Conservation (phyloP, 257 asterid genomes). For the Anisodus acutangulus region DNA sequence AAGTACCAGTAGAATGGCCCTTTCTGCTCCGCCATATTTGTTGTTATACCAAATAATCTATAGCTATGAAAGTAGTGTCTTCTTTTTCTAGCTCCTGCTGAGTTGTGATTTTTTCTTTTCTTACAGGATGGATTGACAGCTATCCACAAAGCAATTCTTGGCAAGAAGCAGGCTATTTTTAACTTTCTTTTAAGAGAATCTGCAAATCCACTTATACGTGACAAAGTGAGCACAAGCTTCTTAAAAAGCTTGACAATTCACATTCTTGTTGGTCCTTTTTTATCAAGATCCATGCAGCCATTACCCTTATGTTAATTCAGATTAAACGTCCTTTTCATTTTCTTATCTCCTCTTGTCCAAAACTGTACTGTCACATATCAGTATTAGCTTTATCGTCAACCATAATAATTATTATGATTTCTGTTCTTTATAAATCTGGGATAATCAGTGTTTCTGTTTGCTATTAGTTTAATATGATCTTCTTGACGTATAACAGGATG, state of each 20-base stretch:
- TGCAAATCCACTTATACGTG: conserved; percentile 79
- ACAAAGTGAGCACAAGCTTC: conserved; percentile 57
- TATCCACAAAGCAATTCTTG: conserved; percentile 84
- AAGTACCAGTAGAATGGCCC: conserved; percentile 14
- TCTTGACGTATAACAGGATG: conserved; percentile 60
- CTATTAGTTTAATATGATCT: conserved; percentile 7
- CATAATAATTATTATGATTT: conserved; percentile 3
- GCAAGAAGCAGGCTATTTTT: conserved; percentile 85
- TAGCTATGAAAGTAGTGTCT: neutral
- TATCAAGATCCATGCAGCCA: neutral
- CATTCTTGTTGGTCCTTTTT: neutral
- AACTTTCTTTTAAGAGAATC: conserved; percentile 88
- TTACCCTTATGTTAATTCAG: neutral
- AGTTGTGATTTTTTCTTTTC: neutral
- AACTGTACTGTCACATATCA: neutral
- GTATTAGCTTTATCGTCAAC: conserved; percentile 1
- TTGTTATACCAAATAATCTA: conserved; percentile 32
- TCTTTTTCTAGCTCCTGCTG: conserved; percentile 12
- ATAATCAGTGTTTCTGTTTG: neutral
- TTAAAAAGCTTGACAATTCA: conserved; percentile 11
- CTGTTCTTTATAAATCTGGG: neutral
- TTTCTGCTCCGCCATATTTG: conserved; percentile 23
- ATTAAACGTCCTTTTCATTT: neutral
- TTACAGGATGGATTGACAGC: conserved; percentile 83
- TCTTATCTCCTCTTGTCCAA: neutral